phyloP scores from a whole-genome alignment of 768 basidiomycete genomes.

The Tulasnella sp. region DNA sequence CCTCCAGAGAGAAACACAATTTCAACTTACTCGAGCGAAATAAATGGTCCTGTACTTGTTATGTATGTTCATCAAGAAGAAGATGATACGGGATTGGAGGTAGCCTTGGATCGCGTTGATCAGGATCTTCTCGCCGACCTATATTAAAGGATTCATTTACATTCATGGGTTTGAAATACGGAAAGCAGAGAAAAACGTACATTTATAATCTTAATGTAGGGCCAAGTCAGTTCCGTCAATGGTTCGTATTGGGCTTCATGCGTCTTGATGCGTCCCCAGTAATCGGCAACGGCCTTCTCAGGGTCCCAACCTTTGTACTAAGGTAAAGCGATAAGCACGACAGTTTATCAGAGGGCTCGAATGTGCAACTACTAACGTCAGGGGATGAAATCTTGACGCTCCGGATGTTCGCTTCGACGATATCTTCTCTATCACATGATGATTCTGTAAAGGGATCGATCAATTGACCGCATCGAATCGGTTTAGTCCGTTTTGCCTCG shows the following conservation, averaged over 20 bases:
- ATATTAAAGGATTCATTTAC: neutral
- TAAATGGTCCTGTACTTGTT: slow-evolving; percentile 88
- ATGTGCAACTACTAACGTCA: slow-evolving; percentile 58
- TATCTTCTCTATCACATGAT: slow-evolving; percentile 80
- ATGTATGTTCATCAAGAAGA: slow-evolving; percentile 99
- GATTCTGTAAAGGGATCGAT: slow-evolving; percentile 60
- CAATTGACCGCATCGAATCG: slow-evolving; percentile 8
- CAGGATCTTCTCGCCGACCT: slow-evolving; percentile 94
- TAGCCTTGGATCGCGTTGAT: slow-evolving; percentile 91
- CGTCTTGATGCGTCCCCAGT: slow-evolving; percentile 76
- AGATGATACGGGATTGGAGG: slow-evolving; percentile 86
- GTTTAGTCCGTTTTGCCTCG: slow-evolving; percentile 14
- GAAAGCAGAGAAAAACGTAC: slow-evolving; percentile 39
- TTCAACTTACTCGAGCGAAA: slow-evolving; percentile 77
- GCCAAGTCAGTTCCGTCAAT: slow-evolving; percentile 82
- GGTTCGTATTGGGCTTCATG: slow-evolving; percentile 87
- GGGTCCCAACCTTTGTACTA: slow-evolving; percentile 92
- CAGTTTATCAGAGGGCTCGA: neutral
- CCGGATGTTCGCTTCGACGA: slow-evolving; percentile 89
- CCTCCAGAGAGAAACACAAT: neutral
- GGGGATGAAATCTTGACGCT: slow-evolving; percentile 98
- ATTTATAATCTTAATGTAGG: slow-evolving; percentile 90
- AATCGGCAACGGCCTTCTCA: slow-evolving; percentile 84
- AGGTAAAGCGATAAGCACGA: neutral
- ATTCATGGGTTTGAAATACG: neutral